Percentiles rank a stretch among this genome's conserved stretches.
Conservation (phyloP, 179 eudicot species). For the Beta lomatogona region DNA sequence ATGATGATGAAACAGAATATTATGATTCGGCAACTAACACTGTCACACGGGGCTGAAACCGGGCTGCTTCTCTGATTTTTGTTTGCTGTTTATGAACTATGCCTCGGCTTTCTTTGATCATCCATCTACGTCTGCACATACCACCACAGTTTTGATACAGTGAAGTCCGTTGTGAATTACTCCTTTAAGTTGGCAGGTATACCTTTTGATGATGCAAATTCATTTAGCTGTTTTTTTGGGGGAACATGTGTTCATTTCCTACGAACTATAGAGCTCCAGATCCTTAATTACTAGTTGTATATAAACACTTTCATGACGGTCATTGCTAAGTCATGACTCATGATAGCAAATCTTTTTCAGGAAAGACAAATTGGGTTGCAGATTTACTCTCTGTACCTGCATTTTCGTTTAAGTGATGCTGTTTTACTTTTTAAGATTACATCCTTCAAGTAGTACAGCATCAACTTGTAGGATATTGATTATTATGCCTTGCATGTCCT, state of each 20-base stretch:
- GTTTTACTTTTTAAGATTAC: background rate
- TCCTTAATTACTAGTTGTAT: constrained; percentile 5
- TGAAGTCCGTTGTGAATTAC: constrained; percentile 12
- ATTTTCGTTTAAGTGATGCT: background rate
- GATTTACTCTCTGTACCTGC: background rate
- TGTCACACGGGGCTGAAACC: constrained; percentile 10
- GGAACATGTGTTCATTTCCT: constrained; percentile 1
- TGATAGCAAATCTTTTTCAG: background rate
- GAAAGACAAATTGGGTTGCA: background rate
- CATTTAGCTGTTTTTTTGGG: constrained; percentile 1
- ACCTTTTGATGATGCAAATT: constrained; percentile 9
- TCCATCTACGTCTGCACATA: constrained; percentile 34
- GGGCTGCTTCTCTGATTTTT: constrained; percentile 3
- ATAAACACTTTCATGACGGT: constrained; percentile 6
- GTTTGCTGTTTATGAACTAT: background rate
- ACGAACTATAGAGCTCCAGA: background rate
- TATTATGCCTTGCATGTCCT: too few relatives aligned
- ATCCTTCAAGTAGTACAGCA: too few relatives aligned
- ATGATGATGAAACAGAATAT: constrained; percentile 75
- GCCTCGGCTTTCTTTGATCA: background rate
- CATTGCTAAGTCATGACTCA: background rate
- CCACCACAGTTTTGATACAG: constrained; percentile 34
- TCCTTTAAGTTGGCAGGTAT: constrained; percentile 12
- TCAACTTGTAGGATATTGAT: too few relatives aligned
- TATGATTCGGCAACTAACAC: constrained; percentile 27